phyloP scores from a whole-genome alignment of 192 early-diverging fungal genomes.

The Umbelopsis sp. region DNA sequence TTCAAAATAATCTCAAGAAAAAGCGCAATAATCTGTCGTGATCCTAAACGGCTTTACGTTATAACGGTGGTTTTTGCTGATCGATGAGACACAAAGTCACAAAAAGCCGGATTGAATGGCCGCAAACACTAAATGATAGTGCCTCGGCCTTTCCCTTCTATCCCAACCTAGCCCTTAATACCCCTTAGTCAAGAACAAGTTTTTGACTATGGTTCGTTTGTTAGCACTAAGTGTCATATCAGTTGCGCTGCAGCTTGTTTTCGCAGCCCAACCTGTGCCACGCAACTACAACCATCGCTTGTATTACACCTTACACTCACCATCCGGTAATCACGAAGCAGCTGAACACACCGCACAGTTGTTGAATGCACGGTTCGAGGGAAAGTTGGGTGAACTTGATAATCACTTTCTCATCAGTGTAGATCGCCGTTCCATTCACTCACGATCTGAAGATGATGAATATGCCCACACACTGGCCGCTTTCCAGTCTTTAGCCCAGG shows the following conservation, averaged over 20 bases:
- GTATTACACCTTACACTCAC: constrained; percentile 55
- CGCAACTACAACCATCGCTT: constrained; percentile 46
- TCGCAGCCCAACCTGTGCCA: constrained; percentile 1
- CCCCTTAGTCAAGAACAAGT: no score
- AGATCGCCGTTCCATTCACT: neutral
- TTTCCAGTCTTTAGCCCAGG: neutral
- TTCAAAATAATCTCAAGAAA: no score
- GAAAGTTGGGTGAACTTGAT: constrained; percentile 67
- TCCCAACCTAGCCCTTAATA: no score
- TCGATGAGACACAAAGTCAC: no score
- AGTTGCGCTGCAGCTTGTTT: neutral
- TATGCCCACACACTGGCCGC: neutral
- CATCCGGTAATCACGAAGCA: constrained; percentile 31
- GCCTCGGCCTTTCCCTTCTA: no score
- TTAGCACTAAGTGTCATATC: neutral
- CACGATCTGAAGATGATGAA: neutral
- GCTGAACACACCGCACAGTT: constrained; percentile 41
- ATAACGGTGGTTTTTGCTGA: no score
- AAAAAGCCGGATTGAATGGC: no score
- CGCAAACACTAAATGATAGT: no score
- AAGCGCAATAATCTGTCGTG: no score
- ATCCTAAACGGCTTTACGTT: no score
- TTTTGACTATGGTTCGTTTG: constrained; percentile 1
- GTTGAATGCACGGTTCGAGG: constrained; percentile 51
- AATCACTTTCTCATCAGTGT: constrained; percentile 67